These are phyloP conservation scores for Massariosphaeria phaeospora DNA, from an alignment of 495 filamentous ascomycete species.

Conservation along the genomic window DNA sequence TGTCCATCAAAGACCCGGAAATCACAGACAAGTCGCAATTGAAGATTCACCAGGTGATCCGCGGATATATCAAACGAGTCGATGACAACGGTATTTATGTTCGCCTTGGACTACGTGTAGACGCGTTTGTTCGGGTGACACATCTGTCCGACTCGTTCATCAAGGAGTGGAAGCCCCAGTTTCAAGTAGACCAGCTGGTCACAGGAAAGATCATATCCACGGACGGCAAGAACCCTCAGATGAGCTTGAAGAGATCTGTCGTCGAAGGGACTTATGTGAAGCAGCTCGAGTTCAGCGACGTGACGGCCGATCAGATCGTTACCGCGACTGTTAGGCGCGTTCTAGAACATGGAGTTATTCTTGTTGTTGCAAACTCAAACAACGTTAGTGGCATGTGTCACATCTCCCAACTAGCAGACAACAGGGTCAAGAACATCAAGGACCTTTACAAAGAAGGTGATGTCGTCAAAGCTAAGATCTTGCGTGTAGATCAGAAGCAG, in stretches of 20 bases:
- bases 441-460: conserved; percentile 85
- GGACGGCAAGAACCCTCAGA: conserved; percentile 41
- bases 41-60: conserved; percentile 70
- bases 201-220: conserved; percentile 74
- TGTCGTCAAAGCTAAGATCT: conserved; percentile 78
- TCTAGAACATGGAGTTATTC: conserved; percentile 90
- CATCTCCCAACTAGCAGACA: conserved; percentile 80
- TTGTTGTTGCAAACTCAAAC: conserved; percentile 74
- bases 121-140: conserved; percentile 72
- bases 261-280: conserved; percentile 74
- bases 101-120: conserved; percentile 69
- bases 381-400: conserved; percentile 93
- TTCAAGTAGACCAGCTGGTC: conserved; percentile 80
- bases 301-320: conserved; percentile 71
- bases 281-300: conserved; percentile 61
- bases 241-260: conserved; percentile 55
- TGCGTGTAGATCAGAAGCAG: conserved; percentile 68
- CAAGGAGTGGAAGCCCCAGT: conserved; percentile 93
- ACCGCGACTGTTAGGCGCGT: conserved; percentile 89
- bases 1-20: conserved; percentile 77
- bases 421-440: conserved; percentile 67
- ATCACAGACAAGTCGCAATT: conserved; percentile 63
- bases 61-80: conserved; percentile 85
- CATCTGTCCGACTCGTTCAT: conserved; percentile 86
- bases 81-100: conserved; percentile 84